Conservation (phyloP, 108 stramenopile species). For the Skeletonema potamos region DNA sequence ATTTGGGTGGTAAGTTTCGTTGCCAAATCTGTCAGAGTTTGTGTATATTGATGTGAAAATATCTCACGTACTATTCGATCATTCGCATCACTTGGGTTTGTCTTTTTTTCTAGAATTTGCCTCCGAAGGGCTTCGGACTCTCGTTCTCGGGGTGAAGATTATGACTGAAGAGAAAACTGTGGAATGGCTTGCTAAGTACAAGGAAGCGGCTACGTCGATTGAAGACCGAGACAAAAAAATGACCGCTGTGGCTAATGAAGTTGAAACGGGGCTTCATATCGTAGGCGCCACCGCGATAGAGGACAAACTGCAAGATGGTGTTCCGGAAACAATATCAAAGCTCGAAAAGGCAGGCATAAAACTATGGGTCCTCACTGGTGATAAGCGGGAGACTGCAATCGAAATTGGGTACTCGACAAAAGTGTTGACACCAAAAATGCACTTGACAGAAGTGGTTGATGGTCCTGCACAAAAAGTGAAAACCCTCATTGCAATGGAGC, state of each 20-base stretch:
- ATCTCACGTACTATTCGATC: not conserved
- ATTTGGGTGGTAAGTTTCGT: conserved; percentile 66
- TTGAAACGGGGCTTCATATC: conserved; percentile 87
- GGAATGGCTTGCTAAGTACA: conserved; percentile 74
- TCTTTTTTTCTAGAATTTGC: conserved; percentile 67
- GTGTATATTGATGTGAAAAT: no score
- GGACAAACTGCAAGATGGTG: conserved; percentile 96
- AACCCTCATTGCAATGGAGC: conserved; percentile 80
- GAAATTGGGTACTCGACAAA: conserved; percentile 95
- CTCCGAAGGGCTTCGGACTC: conserved; percentile 90
- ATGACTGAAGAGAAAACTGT: conserved; percentile 77
- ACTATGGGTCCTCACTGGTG: conserved; percentile 98
- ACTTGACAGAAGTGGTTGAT: conserved; percentile 86
- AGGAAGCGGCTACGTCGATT: conserved; percentile 79
- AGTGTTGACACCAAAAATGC: conserved; percentile 91
- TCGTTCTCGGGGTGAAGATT: conserved; percentile 88
- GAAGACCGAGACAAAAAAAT: conserved; percentile 74
- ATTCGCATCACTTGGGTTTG: not conserved
- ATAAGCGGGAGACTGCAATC: conserved; percentile 97
- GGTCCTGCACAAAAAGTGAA: conserved; percentile 57
- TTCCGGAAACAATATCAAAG: conserved; percentile 91
- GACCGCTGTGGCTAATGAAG: conserved; percentile 66
- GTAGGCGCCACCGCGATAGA: conserved; percentile 97
- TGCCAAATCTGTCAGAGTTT: not conserved
- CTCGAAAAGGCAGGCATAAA: conserved; percentile 93